Evolutionary conservation across 2,329 filamentous ascomycete genomes (phyloP), one percentile per base, ranked within the genome.

Genomic region (Colletotrichum kahawae): DNA sequence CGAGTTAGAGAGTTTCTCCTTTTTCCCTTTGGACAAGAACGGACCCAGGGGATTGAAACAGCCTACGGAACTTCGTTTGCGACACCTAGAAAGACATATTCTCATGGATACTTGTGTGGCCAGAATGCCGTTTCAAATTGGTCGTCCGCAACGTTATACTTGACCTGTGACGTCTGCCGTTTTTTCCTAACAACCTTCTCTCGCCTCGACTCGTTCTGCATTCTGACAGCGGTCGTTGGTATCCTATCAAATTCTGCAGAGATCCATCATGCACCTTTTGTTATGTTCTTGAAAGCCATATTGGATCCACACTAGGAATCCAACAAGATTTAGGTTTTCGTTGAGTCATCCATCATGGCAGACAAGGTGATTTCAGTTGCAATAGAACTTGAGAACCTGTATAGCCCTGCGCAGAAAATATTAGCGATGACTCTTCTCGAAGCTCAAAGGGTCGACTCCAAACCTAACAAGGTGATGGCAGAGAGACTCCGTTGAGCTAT

Each of bases 121-220:
- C 10, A 12, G 12, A 2, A 13, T 51, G n/a, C n/a, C 10, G n/a
- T n/a, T 21, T 10, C 43, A 48, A 16, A 21, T 7, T 13, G 43
- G n/a, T 21, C 24, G 24, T 80, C 82, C 77, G 67, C 84, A 86
- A 86, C 85, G 85, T 86, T 85, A 86, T 86, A 78, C 76, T 77
- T 77, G 64, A 70, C 63, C 85, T 86, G 85, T 86, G 85, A 86
- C 85, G 85, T 86, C 85, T 86, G 76, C 76, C 76, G 76, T 86
- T 81, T 80, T 72, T 67, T 60, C 75, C 71, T 65, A 76, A 76
- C 70, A 71, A 56, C 66, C 59, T 66, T 31, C 68, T 68, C 67
- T 72, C 75, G 68, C 68, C 59, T 57, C 76, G 76, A 75, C 67
- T 75, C 72, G 72, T 54, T 67, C 64, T 75, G 64, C 67, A 67